Evolutionary conservation across 805 yeast genomes (phyloP).

Genomic region (Hanseniaspora clermontiae): DNA sequence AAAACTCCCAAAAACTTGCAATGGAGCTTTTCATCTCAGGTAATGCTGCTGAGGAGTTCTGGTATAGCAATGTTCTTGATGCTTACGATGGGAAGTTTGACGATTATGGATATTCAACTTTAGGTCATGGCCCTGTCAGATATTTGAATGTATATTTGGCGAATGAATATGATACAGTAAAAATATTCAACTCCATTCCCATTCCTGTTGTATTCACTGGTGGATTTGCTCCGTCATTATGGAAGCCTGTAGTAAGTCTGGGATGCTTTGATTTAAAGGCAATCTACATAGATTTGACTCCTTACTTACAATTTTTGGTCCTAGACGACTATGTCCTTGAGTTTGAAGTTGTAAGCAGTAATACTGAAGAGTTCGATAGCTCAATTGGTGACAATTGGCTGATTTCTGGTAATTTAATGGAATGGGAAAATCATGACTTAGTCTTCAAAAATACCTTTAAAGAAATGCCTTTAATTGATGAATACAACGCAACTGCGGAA

Average conservation of each 20-base stretch:
- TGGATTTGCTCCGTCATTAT: constrained; percentile 64
- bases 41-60: constrained; percentile 69
- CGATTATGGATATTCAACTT: constrained; percentile 30
- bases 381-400: constrained; percentile 46
- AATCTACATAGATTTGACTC: constrained; percentile 58
- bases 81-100: constrained; percentile 32
- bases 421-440: constrained; percentile 43
- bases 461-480: background rate
- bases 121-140: constrained; percentile 63
- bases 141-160: constrained; percentile 47
- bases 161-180: constrained; percentile 30
- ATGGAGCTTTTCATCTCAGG: constrained; percentile 58
- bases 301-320: constrained; percentile 58
- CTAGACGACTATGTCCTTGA: constrained; percentile 27
- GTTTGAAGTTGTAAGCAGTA: constrained; percentile 44
- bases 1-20: constrained; percentile 13
- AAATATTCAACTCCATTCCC: constrained; percentile 53
- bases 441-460: constrained; percentile 20
- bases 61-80: constrained; percentile 57
- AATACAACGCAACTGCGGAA: constrained; percentile 12
- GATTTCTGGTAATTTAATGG: constrained; percentile 40
- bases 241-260: constrained; percentile 69
- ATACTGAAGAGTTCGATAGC: constrained; percentile 26
- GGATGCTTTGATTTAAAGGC: constrained; percentile 63
- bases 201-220: constrained; percentile 70